These are phyloP conservation scores for Hanseniaspora pseudoguilliermondii DNA, from an alignment of 805 yeast species.

Conservation along the genomic window DNA sequence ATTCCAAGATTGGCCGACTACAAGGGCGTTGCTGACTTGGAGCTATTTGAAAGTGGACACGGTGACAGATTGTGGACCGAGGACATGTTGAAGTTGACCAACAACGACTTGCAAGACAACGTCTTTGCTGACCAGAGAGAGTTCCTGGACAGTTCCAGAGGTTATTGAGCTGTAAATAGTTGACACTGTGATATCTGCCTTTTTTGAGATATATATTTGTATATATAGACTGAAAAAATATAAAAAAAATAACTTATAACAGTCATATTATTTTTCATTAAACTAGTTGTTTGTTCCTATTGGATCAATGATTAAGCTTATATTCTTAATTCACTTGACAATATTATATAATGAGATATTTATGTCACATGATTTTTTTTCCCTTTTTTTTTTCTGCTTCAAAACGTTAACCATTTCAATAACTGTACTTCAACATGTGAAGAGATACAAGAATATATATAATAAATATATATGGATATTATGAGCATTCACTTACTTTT, in stretches of 20 bases:
- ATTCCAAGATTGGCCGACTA: constrained; percentile 69
- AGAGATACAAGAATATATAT: neutral
- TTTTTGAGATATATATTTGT: neutral
- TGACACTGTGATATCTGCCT: neutral
- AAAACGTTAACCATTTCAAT: too few species aligned
- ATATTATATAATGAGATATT: too few species aligned
- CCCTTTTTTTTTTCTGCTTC: too few species aligned
- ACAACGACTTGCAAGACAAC: constrained; percentile 52
- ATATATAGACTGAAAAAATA: too few species aligned
- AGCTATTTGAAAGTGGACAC: constrained; percentile 6
- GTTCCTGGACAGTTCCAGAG: constrained; percentile 61
- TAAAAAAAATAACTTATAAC: too few species aligned
- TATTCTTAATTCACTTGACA: too few species aligned
- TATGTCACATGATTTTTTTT: too few species aligned
- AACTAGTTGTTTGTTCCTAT: too few species aligned
- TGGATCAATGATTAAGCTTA: too few species aligned
- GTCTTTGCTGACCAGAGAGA: constrained; percentile 50
- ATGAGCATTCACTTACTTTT: neutral
- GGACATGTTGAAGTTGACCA: constrained; percentile 52
- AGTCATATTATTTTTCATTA: too few species aligned
- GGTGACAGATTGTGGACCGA: constrained; percentile 79
- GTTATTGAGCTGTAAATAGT: constrained; percentile 25
- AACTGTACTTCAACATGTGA: too few species aligned
- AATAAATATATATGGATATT: neutral
- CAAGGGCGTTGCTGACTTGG: constrained; percentile 32